Evolutionary conservation across 2,329 filamentous ascomycete species (phyloP).

Genomic region (Fulvia fulva): DNA sequence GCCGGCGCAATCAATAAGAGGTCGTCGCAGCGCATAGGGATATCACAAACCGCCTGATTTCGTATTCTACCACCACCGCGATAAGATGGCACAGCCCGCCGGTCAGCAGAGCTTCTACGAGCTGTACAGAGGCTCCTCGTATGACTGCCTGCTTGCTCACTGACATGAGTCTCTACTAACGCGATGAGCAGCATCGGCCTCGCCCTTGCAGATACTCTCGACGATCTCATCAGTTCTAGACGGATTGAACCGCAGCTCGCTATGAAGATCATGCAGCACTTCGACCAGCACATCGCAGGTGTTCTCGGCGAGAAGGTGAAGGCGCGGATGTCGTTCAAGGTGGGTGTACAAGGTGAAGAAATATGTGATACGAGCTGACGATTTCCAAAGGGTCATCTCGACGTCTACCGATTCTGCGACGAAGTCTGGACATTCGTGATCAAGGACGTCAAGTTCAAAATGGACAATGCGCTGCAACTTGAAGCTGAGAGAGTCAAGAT

Average conservation of each 20-base stretch:
- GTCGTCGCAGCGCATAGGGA: constrained; percentile 3
- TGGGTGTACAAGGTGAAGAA: constrained; percentile 38
- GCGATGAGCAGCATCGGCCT: constrained; percentile 69
- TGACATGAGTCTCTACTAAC: constrained; percentile 3
- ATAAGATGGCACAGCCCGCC: constrained; percentile 20
- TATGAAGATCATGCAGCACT: constrained; percentile 96
- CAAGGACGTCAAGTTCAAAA: constrained; percentile 98
- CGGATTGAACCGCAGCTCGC: constrained; percentile 96
- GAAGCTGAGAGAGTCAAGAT: constrained; percentile 95
- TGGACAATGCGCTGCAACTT: constrained; percentile 69
- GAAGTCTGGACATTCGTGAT: constrained; percentile 99
- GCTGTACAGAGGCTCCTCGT: constrained; percentile 98
- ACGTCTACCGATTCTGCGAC: constrained; percentile 98
- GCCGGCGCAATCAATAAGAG: background rate
- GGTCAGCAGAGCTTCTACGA: constrained; percentile 66
- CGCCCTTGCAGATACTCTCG: constrained; percentile 91
- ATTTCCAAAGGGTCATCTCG: constrained; percentile 79
- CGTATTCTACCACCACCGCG: background rate
- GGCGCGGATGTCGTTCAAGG: constrained; percentile 90
- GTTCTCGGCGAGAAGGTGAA: constrained; percentile 90
- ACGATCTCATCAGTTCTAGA: constrained; percentile 89
- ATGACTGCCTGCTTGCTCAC: constrained; percentile 38
- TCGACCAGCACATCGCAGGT: constrained; percentile 89
- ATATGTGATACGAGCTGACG: background rate
- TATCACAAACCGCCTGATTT: background rate